Conservation (phyloP, 805 yeast species). For the Cyberlindnera sargentensis region DNA sequence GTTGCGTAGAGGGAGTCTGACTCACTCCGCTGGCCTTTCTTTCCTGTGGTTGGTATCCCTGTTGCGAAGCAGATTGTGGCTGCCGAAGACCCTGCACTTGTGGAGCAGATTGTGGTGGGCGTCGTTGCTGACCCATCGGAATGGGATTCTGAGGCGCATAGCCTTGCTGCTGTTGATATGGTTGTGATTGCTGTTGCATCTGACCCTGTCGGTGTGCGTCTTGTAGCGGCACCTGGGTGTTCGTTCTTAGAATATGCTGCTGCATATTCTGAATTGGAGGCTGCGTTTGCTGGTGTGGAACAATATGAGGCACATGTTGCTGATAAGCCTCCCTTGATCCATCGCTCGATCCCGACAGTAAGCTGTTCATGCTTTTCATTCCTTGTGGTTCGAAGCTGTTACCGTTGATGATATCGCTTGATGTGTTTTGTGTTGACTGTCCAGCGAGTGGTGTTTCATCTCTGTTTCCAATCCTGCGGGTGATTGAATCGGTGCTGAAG, state of each 20-base stretch:
- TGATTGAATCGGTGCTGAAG: slow-evolving; percentile 13
- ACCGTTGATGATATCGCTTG: neutral
- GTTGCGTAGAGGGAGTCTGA: neutral
- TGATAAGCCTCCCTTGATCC: slow-evolving; percentile 1
- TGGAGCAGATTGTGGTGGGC: no score
- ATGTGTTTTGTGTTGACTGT: neutral
- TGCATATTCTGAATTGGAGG: neutral
- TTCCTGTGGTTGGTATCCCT: neutral
- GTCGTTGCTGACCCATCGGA: no score
- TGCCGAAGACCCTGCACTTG: no score
- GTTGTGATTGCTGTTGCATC: neutral
- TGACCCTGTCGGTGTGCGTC: neutral
- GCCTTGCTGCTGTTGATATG: neutral
- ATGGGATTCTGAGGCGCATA: no score
- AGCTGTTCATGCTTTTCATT: neutral
- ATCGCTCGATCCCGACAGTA: neutral
- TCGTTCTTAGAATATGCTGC: neutral
- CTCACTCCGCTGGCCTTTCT: neutral
- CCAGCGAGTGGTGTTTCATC: slow-evolving; percentile 5
- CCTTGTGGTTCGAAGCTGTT: slow-evolving; percentile 1
- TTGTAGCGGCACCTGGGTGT: neutral
- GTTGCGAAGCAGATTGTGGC: no score
- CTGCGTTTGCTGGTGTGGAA: neutral
- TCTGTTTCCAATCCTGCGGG: slow-evolving; percentile 7
- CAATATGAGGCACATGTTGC: slow-evolving; percentile 1